phyloP scores from a whole-genome alignment of 1,284 basidiomycete species.

The Malassezia caprae region DNA sequence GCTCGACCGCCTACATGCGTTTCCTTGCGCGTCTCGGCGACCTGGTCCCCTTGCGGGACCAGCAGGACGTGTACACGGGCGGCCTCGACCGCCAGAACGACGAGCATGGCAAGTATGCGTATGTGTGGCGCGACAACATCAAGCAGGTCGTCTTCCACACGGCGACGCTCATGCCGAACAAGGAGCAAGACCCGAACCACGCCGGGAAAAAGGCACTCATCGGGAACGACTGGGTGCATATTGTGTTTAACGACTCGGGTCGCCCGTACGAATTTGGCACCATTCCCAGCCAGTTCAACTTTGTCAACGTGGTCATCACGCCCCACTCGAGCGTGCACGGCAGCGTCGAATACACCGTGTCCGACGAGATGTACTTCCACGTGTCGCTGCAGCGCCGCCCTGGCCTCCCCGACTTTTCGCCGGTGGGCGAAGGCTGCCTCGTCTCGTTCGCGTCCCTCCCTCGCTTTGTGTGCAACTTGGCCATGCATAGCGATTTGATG shows the following conservation, averaged over 20 bases:
- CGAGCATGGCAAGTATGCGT: conserved; percentile 56
- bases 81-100: conserved; percentile 80
- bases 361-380: conserved; percentile 41
- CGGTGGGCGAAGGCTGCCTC: conserved; percentile 42
- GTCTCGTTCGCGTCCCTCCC: conserved; percentile 35
- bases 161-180: conserved; percentile 87
- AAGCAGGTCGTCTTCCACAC: conserved; percentile 90
- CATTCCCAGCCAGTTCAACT: conserved; percentile 83
- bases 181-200: conserved; percentile 28
- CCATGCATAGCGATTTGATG: conserved; percentile 41
- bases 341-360: conserved; percentile 37
- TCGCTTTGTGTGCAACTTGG: conserved; percentile 38
- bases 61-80: conserved; percentile 76
- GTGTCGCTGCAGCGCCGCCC: conserved; percentile 40
- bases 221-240: conserved; percentile 51
- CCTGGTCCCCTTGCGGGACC: conserved; percentile 74
- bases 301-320: conserved; percentile 84
- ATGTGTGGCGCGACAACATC: conserved; percentile 98
- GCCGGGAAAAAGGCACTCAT: conserved; percentile 43
- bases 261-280: conserved; percentile 74
- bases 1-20: conserved; percentile 84
- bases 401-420: conserved; percentile 41
- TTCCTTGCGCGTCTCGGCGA: conserved; percentile 83
- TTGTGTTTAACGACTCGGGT: conserved; percentile 75
- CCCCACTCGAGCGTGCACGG: conserved; percentile 35